Base-by-base conservation (phyloP, 495 filamentous ascomycete species). In the Daldinia vernicosa region DNA sequence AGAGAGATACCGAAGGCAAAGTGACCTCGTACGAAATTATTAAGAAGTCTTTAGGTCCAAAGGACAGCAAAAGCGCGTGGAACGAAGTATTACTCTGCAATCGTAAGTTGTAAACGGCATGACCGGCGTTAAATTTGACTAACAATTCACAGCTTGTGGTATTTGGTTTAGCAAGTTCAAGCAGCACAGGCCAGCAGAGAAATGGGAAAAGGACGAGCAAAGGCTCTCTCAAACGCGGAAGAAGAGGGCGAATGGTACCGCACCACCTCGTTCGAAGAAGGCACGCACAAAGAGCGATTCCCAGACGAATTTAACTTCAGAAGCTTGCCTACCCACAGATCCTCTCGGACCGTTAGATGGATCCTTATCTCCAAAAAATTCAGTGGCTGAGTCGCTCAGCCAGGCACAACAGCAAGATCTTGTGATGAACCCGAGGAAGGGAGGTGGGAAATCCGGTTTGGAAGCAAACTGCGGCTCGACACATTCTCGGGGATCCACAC, bases 101-200 rank as follows among this genome's bases (percentile, higher is more conserved):
- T 80, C 94, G 89, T 91, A 82, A 88, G 89, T 87, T 40, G 14
- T 40, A 28, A 14, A 53, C 32, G 3, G 32, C 19, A 50, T 24
- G 15, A 14, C 15, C 8, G 7, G 56, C 12, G 39, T 37, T 24
- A 4, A 17, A 63, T 11, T 39, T 35, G 24, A 52, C 26, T 69
- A 50, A 70, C 56, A 33, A 59, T 62, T 32, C 52, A 33, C 56
- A 89, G 87, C 95, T 71, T 99, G 95, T 74, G 95, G 95, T 14
- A 86, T 99, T 33, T 99, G 93, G 94, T 87, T 98, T 64, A 88
- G 89, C 45, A 97, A 97, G 71, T 92, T 90, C 75, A 93, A 92
- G 75, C 83, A 77, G 30, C 97, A 97, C 85, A 87, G 95, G 7
- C 95, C 95, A 1, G 83, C 88, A 54, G 88, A 93, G 50, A 88